These are phyloP conservation scores for Chiua virens DNA, from an alignment of 768 basidiomycete genomes.

Conservation along the genomic window DNA sequence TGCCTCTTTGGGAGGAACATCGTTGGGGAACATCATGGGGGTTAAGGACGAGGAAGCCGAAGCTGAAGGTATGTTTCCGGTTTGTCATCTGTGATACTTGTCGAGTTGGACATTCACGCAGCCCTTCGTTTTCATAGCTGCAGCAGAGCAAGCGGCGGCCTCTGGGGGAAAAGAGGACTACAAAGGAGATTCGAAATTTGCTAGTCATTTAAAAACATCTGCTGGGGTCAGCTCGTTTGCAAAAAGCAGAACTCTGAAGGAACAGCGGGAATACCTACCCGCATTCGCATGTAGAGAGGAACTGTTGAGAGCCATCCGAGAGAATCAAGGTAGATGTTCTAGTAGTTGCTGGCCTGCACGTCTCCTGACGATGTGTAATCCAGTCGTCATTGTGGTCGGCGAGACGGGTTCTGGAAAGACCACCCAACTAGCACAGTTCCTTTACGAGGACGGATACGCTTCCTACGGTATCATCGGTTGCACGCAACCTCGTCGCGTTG, in stretches of 20 bases:
- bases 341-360: too few relatives aligned
- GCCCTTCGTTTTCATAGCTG: slow-evolving; percentile 53
- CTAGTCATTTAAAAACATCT: slow-evolving; percentile 83
- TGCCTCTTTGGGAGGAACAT: slow-evolving; percentile 87
- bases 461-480: slow-evolving; percentile 89
- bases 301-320: slow-evolving; percentile 80
- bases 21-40: slow-evolving; percentile 97
- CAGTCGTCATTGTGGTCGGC: slow-evolving; percentile 94
- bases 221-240: slow-evolving; percentile 82
- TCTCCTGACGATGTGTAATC: neutral
- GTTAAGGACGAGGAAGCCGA: slow-evolving; percentile 94
- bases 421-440: slow-evolving; percentile 91
- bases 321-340: slow-evolving; percentile 79
- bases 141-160: slow-evolving; percentile 47
- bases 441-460: slow-evolving; percentile 97
- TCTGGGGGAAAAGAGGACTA: slow-evolving; percentile 64
- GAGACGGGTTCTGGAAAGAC: slow-evolving; percentile 99
- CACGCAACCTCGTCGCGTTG: slow-evolving; percentile 97
- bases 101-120: slow-evolving; percentile 82
- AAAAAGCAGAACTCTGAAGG: slow-evolving; percentile 77
- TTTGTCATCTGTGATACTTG: slow-evolving; percentile 24
- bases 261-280: slow-evolving; percentile 95
- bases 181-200: slow-evolving; percentile 96
- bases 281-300: slow-evolving; percentile 98
- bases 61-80: slow-evolving; percentile 71